Evolutionary conservation across 495 filamentous ascomycete genomes (phyloP).

Genomic region (Neurospora tetraspora): DNA sequence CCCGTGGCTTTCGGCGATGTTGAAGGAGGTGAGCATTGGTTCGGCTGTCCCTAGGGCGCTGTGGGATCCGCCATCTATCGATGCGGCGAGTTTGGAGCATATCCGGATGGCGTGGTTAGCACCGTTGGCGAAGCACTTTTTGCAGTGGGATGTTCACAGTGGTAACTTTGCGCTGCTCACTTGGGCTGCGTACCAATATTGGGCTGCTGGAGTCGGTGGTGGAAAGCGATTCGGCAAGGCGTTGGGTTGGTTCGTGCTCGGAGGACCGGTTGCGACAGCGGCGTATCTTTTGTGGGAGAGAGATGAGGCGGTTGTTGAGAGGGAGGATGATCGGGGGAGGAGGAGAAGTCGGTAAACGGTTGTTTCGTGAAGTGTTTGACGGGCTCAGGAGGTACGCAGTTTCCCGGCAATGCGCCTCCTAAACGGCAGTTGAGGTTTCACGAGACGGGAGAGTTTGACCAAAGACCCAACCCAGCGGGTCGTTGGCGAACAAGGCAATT

Average conservation of each 20-base stretch:
- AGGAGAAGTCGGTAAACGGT: not conserved
- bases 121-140: constrained; percentile 40
- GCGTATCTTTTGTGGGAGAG: constrained; percentile 48
- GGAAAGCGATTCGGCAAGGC: constrained; percentile 29
- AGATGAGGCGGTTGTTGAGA: constrained; percentile 27
- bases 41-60: constrained; percentile 19
- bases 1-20: constrained; percentile 15
- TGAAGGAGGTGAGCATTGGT: constrained; percentile 32
- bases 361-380: not conserved
- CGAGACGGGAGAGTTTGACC: not conserved
- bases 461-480: not conserved
- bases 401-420: not conserved
- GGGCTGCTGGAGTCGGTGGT: constrained; percentile 23
- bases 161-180: constrained; percentile 40
- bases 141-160: constrained; percentile 51
- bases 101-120: constrained; percentile 30
- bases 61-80: constrained; percentile 10
- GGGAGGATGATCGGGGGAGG: not conserved
- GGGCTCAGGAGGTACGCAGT: not conserved
- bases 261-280: constrained; percentile 41
- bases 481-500: not conserved
- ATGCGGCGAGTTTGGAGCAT: constrained; percentile 15
- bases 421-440: not conserved
- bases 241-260: constrained; percentile 30
- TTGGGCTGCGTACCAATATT: constrained; percentile 44